Base-by-base conservation (phyloP, 2,329 filamentous ascomycete genomes). In the Aspergillus sp. region DNA sequence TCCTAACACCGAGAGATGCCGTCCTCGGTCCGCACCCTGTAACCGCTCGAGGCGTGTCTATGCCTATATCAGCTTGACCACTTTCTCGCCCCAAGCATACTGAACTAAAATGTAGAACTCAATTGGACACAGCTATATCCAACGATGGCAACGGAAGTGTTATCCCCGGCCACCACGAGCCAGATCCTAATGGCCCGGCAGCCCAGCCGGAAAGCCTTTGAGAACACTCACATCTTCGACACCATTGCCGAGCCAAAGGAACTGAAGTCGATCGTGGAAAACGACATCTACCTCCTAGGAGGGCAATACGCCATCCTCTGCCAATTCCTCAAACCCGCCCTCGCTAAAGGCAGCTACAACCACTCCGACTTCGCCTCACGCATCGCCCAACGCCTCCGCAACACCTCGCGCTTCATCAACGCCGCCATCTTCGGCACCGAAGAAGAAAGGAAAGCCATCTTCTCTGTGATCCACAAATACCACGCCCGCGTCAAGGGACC, bases 351-450 rank as follows among this genome's bases (percentile, higher is more conserved):
- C 30, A 60, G 51, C 14, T 59, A 52, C 48, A 58, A 58, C 22
- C 64, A 66, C 43, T 64, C 59, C 30, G 58, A 57, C 45, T 67
- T 66, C 38, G 60, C 60, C 4, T 55, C 51, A 2, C 56, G 63
- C 9, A 63, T 62, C 49, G 44, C 57, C 9, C 57, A 64, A 19
- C 58, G 63, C 2, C 58, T 64, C n/a, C 56, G 59, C 35, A 64
- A 63, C 30, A 67, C 60, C 0, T 52, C 58, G 17, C 57, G 59
- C 13, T 66, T 63, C 51, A 53, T 65, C 19, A 64, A 63, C 44
- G 63, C 56, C 6, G 63, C 60, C 3, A 54, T 63, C 3, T 63
- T 48, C 38, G 64, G 64, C 5, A 65, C 58, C 3, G 49, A 32
- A 2, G 51, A 57, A 17, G 64, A 66, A 41, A 64, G 61, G 66